Base-by-base conservation (phyloP, 2,329 filamentous ascomycete species). In the Macrophomina phaseolina region DNA sequence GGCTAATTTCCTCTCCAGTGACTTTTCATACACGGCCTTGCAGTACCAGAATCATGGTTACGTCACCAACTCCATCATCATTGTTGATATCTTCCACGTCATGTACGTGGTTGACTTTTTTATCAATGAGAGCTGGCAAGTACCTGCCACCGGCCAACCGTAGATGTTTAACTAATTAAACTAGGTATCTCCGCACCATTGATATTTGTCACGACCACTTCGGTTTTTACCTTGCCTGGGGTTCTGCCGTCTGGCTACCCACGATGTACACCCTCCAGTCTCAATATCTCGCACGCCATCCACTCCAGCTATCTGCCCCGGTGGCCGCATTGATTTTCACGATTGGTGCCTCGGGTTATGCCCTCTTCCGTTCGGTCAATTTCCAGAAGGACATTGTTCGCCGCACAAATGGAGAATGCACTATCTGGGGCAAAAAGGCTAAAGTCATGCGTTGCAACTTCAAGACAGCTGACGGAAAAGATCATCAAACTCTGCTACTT, bases 51-150 rank as follows among this genome's bases (percentile, higher is more conserved):
- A 70, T 1, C 74, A 79, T 40, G 79, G 78, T 16, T 77, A 75
- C n/a, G 72, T 82, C 61, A 78, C 76, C 12, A 79, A 79, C 38
- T 79, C 79, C 1, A 75, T 84, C 14, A 70, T 84, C 1, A 74
- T 84, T 8, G 77, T 82, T 8, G 79, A 79, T 6, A 73, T 81
- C 68, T 74, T 84, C 1, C 83, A 84, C 67, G 71, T 73, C 0
- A 69, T 83, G 7, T 84, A 84, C 61, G 79, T 83, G 7, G 68
- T 83, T 0, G 82, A 85, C 55, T 84, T 84, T 66, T 85, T 84
- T 60, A 72, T 80, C 56, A 83, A 84, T 7, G 83, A 84, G 69
- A 77, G 79, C 12, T 84, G 82, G 82, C 73, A 67, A 53, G 58
- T 28, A 23, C 46, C 14, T n/a, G 40, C 16, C n/a, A 6, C 32